Percentiles rank a stretch among this genome's conserved stretches.
phyloP scores from a whole-genome alignment of 2,329 filamentous ascomycete genomes.

The Stenocarpella maydis region DNA sequence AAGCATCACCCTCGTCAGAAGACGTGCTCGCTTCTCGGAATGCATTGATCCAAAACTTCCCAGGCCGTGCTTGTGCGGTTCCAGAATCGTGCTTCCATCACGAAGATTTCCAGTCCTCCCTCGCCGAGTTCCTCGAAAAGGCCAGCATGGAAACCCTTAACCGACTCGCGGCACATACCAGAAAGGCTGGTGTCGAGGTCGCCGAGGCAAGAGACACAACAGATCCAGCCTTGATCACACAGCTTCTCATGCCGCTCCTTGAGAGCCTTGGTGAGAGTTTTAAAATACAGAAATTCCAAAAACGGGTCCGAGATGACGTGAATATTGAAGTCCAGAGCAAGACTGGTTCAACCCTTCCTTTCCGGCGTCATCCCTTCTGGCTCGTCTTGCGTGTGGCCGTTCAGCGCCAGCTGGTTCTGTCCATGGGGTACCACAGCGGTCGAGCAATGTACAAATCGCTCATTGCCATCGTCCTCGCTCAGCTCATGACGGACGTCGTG shows the following conservation, averaged over 20 bases:
- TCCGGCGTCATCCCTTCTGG: constrained; percentile 69
- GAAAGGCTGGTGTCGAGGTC: constrained; percentile 58
- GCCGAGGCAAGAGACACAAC: constrained; percentile 66
- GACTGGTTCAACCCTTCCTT: constrained; percentile 56
- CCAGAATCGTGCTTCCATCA: constrained; percentile 43
- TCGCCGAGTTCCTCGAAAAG: constrained; percentile 64
- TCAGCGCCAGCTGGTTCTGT: constrained; percentile 56
- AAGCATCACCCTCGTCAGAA: constrained; percentile 61
- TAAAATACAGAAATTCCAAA: constrained; percentile 52
- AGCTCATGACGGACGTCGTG: constrained; percentile 52
- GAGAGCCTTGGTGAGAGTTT: constrained; percentile 56
- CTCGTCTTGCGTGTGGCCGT: constrained; percentile 65
- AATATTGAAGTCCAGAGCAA: constrained; percentile 46
- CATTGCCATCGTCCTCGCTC: constrained; percentile 56
- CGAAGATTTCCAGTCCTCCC: constrained; percentile 40
- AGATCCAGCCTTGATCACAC: constrained; percentile 63
- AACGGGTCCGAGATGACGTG: constrained; percentile 68
- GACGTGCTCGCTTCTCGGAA: constrained; percentile 57
- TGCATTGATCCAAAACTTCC: constrained; percentile 65
- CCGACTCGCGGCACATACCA: constrained; percentile 56
- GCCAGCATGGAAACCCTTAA: constrained; percentile 62
- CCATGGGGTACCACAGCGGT: constrained; percentile 51
- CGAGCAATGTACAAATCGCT: constrained; percentile 64
- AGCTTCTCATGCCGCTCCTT: constrained; percentile 67
- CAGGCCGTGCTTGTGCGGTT: constrained; percentile 58